Percentiles rank a stretch among this genome's conserved stretches.
These are phyloP conservation scores for Verticillium zaregamsianum DNA, from an alignment of 2,329 filamentous ascomycete genomes.

Conservation along the genomic window DNA sequence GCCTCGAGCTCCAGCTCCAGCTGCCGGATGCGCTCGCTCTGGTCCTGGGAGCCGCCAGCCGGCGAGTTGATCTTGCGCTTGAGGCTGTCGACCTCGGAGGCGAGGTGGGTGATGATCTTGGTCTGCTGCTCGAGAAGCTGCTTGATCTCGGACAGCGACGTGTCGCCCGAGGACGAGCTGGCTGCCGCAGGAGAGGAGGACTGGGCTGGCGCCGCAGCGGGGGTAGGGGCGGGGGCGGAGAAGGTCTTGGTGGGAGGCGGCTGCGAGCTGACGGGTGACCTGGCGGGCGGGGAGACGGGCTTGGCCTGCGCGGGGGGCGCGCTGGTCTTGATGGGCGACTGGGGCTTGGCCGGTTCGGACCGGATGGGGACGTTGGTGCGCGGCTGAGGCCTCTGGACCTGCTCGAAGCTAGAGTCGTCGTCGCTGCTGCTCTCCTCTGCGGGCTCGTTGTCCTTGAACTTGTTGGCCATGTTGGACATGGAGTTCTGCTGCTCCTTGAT, in stretches of 20 bases:
- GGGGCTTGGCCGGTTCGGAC: constrained; percentile 37
- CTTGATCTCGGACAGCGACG: constrained; percentile 73
- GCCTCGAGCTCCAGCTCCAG: constrained; percentile 65
- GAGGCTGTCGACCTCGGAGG: constrained; percentile 71
- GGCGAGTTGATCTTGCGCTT: constrained; percentile 69
- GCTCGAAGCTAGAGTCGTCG: constrained; percentile 80
- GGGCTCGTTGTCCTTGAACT: constrained; percentile 71
- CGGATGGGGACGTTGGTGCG: constrained; percentile 37
- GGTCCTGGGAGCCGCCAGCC: constrained; percentile 46
- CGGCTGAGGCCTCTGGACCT: constrained; percentile 71
- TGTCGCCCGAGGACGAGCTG: constrained; percentile 43
- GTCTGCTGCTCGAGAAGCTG: constrained; percentile 72
- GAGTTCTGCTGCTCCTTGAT: constrained; percentile 84
- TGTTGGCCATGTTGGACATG: constrained; percentile 79
- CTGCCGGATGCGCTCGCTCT: constrained; percentile 64
- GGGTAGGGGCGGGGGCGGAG: constrained; percentile 16
- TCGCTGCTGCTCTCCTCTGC: constrained; percentile 57
- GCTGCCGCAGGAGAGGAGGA: constrained; percentile 18
- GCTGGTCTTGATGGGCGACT: constrained; percentile 35
- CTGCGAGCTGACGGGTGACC: constrained; percentile 15
- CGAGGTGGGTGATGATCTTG: constrained; percentile 66
- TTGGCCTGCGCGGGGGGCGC: constrained; percentile 19
- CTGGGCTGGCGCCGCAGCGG: constrained; percentile 17
- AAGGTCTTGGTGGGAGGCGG: constrained; percentile 8
- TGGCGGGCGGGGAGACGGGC: constrained; percentile 26